phyloP scores from a whole-genome alignment of 2,329 filamentous ascomycete species.

The Cordyceps cateniannulata region DNA sequence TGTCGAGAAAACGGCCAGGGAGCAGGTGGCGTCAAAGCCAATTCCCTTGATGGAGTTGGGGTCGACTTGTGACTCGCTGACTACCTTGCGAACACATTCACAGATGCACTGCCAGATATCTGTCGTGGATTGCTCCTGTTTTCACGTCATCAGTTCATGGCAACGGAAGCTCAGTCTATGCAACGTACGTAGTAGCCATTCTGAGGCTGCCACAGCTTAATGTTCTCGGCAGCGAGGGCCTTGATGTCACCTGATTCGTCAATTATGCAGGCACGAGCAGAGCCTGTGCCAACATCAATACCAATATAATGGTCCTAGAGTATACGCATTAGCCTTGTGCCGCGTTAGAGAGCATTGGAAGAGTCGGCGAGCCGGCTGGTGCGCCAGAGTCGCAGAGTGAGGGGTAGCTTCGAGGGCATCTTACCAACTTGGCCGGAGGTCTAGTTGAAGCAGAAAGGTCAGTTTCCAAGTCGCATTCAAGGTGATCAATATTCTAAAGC shows the following conservation, averaged over 20 bases:
- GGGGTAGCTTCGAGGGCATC: conserved; percentile 4
- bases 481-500: background rate
- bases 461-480: background rate
- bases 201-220: conserved; percentile 74
- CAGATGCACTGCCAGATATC: conserved; percentile 98
- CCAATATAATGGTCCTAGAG: conserved; percentile 62
- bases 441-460: background rate
- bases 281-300: conserved; percentile 94
- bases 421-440: conserved; percentile 11
- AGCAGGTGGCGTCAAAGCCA: conserved; percentile 98
- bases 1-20: conserved; percentile 79
- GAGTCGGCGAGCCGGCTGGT: background rate
- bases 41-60: conserved; percentile 74
- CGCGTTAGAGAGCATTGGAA: background rate
- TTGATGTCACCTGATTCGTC: conserved; percentile 85
- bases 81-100: conserved; percentile 73
- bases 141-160: conserved; percentile 12
- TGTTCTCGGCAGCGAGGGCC: conserved; percentile 65
- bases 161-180: background rate
- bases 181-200: conserved; percentile 62
- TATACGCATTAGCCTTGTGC: background rate
- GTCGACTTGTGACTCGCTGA: conserved; percentile 75
- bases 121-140: conserved; percentile 87
- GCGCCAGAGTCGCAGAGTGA: background rate
- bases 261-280: conserved; percentile 92